These are phyloP conservation scores for Tylopilus sp. DNA, from an alignment of 768 basidiomycete genomes.

Conservation along the genomic window DNA sequence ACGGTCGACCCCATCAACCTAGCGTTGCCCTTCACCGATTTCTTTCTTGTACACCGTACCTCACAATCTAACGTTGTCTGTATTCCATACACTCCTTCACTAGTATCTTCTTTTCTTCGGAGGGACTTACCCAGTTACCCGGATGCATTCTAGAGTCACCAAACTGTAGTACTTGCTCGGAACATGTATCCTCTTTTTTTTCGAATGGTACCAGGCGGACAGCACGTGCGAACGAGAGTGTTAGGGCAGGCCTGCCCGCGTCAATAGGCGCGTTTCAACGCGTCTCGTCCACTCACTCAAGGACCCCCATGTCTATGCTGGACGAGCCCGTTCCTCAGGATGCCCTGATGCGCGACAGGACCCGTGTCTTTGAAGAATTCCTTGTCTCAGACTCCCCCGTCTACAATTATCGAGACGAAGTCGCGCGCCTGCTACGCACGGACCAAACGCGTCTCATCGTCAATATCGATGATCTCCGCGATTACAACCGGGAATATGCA, in stretches of 20 bases:
- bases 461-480: slow-evolving; percentile 94
- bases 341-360: slow-evolving; percentile 74
- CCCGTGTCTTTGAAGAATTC: slow-evolving; percentile 81
- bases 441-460: slow-evolving; percentile 88
- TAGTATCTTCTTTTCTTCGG: neutral
- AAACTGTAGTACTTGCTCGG: slow-evolving; percentile 6
- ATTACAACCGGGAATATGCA: slow-evolving; percentile 83
- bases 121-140: neutral
- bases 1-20: slow-evolving; percentile 4
- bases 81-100: slow-evolving; percentile 7
- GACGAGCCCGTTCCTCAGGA: slow-evolving; percentile 61
- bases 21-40: neutral
- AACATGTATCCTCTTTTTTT: slow-evolving; percentile 1
- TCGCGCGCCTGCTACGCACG: slow-evolving; percentile 75
- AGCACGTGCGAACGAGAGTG: slow-evolving; percentile 4
- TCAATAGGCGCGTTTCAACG: slow-evolving; percentile 12
- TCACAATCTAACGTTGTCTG: slow-evolving; percentile 9
- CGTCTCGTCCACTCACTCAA: slow-evolving; percentile 1
- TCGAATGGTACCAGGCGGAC: neutral
- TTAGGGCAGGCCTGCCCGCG: slow-evolving; percentile 37
- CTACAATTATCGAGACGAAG: slow-evolving; percentile 84
- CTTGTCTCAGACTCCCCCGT: slow-evolving; percentile 61
- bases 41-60: slow-evolving; percentile 1
- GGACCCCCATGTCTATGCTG: slow-evolving; percentile 32
- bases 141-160: slow-evolving; percentile 7